A percentile compares a stretch with the other conserved stretches of the same genome.
Conservation (phyloP, 768 basidiomycete genomes). For the Amanita inopinata region DNA sequence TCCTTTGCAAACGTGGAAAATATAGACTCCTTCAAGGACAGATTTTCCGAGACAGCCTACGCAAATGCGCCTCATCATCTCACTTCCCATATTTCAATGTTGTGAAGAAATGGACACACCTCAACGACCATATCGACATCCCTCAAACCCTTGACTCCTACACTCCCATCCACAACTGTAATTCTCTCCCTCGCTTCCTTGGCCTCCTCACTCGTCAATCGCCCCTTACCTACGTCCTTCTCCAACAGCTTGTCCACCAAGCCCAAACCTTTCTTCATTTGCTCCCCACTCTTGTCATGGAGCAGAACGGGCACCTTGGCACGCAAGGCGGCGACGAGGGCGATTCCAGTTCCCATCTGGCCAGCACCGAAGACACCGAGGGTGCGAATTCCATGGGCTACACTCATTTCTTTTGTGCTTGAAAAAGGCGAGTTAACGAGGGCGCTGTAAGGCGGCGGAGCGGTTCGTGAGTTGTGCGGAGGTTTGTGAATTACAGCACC, state of each 20-base stretch:
- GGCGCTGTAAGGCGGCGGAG: no score
- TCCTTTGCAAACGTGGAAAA: slow-evolving; percentile 63
- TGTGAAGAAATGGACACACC: slow-evolving; percentile 29
- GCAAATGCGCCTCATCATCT: neutral
- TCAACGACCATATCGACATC: slow-evolving; percentile 92
- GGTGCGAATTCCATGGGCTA: slow-evolving; percentile 64
- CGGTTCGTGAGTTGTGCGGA: neutral
- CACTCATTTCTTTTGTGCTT: slow-evolving; percentile 27
- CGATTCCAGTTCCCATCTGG: slow-evolving; percentile 91
- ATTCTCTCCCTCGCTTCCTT: slow-evolving; percentile 66
- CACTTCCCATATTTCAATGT: neutral
- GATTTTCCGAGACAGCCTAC: slow-evolving; percentile 81
- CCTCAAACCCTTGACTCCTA: slow-evolving; percentile 46
- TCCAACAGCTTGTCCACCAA: slow-evolving; percentile 75
- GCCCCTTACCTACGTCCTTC: slow-evolving; percentile 86
- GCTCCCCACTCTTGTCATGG: slow-evolving; percentile 69
- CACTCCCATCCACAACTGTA: slow-evolving; percentile 38
- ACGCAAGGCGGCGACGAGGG: slow-evolving; percentile 74
- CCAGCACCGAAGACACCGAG: slow-evolving; percentile 78
- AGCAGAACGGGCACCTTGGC: slow-evolving; percentile 81
- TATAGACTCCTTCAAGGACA: slow-evolving; percentile 68
- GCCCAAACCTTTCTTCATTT: slow-evolving; percentile 62
- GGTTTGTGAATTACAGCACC: no score
- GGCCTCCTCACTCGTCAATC: slow-evolving; percentile 57
- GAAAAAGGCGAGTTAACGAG: slow-evolving; percentile 1